Evolutionary conservation across 2,329 filamentous ascomycete genomes (phyloP).

Genomic region (Phaeoacremonium minimum): DNA sequence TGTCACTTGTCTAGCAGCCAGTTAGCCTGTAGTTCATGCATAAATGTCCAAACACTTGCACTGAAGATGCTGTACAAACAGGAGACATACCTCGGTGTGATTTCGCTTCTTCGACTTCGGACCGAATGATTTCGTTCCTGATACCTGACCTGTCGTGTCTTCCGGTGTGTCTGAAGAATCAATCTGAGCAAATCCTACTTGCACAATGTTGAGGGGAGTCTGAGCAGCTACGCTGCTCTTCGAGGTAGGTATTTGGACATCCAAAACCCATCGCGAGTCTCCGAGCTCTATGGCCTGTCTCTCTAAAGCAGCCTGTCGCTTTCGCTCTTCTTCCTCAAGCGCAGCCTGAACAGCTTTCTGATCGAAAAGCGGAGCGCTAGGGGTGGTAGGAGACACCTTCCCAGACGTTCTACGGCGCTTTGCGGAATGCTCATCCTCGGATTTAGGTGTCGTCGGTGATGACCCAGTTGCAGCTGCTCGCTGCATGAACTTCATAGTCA

Average conservation of each 20-base stretch:
- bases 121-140: neutral
- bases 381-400: constrained; percentile 27
- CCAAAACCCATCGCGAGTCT: constrained; percentile 74
- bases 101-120: constrained; percentile 7
- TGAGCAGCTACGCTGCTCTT: constrained; percentile 22
- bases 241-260: constrained; percentile 37
- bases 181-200: constrained; percentile 48
- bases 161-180: constrained; percentile 31
- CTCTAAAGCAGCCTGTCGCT: constrained; percentile 56
- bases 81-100: neutral
- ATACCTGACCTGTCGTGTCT: constrained; percentile 11
- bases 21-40: too few relatives aligned
- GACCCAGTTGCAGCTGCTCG: constrained; percentile 64
- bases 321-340: constrained; percentile 62
- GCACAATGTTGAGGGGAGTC: constrained; percentile 52
- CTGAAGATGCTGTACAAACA: too few relatives aligned
- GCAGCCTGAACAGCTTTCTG: constrained; percentile 59
- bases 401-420: constrained; percentile 59
- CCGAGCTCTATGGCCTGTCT: constrained; percentile 57
- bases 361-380: constrained; percentile 37
- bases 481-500: constrained; percentile 99
- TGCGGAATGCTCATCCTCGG: constrained; percentile 43
- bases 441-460: constrained; percentile 36
- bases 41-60: too few relatives aligned
- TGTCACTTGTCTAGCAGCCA: neutral